Evolutionary conservation across 2,329 filamentous ascomycete species (phyloP).

Genomic region (Trichophyton simii): DNA sequence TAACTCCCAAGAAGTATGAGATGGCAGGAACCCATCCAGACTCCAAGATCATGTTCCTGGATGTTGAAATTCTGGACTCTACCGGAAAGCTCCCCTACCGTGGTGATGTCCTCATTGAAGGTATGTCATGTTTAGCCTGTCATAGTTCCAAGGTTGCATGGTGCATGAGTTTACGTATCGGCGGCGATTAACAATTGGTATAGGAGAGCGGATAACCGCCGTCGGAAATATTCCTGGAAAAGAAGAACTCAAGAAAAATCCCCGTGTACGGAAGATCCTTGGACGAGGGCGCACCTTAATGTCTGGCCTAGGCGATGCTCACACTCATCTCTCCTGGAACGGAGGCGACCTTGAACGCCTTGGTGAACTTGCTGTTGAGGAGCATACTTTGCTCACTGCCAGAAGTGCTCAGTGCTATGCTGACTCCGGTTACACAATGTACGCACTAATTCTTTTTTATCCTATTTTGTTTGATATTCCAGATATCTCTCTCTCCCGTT

Average conservation of each 20-base stretch:
- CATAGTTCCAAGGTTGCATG: too few species aligned
- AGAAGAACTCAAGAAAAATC: slow-evolving; percentile 19
- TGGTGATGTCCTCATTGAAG: slow-evolving; percentile 31
- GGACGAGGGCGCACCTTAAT: slow-evolving; percentile 37
- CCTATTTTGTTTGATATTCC: background rate
- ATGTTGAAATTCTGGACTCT: slow-evolving; percentile 32
- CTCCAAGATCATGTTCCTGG: slow-evolving; percentile 25
- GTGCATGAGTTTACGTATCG: too few species aligned
- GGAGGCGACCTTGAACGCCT: slow-evolving; percentile 31
- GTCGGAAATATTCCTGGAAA: slow-evolving; percentile 26
- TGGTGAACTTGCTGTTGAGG: slow-evolving; percentile 34
- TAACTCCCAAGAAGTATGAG: slow-evolving; percentile 25
- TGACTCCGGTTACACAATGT: slow-evolving; percentile 41
- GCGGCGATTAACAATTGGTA: background rate
- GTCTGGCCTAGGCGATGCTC: slow-evolving; percentile 39
- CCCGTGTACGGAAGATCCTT: slow-evolving; percentile 26
- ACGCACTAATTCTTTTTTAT: slow-evolving; percentile 2
- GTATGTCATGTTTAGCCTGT: slow-evolving; percentile 13
- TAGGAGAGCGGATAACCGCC: slow-evolving; percentile 23
- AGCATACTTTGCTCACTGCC: slow-evolving; percentile 37
- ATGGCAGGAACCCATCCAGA: slow-evolving; percentile 25
- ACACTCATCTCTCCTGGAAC: slow-evolving; percentile 41
- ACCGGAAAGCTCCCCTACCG: slow-evolving; percentile 27
- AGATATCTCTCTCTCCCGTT: too few species aligned
- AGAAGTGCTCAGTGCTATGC: slow-evolving; percentile 34